Evolutionary conservation across 1,284 basidiomycete species (phyloP), one percentile per base, ranked within the genome.

Genomic region (Sanghuangporus baumii): DNA sequence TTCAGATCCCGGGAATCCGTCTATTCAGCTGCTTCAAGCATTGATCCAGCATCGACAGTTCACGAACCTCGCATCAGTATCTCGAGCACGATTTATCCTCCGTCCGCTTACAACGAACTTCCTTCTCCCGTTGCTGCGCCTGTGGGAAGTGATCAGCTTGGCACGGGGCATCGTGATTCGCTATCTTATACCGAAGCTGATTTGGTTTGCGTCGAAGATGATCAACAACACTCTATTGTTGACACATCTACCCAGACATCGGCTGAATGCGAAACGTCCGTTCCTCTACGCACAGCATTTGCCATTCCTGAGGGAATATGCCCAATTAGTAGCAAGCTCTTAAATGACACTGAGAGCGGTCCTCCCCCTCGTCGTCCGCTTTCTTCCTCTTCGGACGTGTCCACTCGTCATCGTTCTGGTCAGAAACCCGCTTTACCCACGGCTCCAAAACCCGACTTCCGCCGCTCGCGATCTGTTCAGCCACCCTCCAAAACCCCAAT

Each of bases 51-150:
- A 3, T 75, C 75, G n/a, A 72, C 74, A 18, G 57, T 69, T n/a
- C 71, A 68, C 63, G 73, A 79, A 60, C 69, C 71, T 46, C 74
- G 77, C 60, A 77, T 80, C 65, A 77, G 76, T 67, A 78, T 81
- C 61, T 78, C 79, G 12, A 78, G 75, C 65, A 78, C 79, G 16
- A 74, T 80, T 64, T 81, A 80, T 65, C 73, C 74, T 36, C 61
- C 70, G 37, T 71, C 73, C 55, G 72, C 73, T 31, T 67, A 69
- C 50, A 50, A 65, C 36, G 48, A 57, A 41, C 47, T 54, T 14
- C 61, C 61, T 62, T 62, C 61, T 18, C 61, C 56, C 14, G 40
- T 57, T 37, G 47, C 59, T 34, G 20, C 20, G 26, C 18, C 31
- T 41, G 8, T 47, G 41, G 31, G 20, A 34, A 16, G 6, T 36